Evolutionary conservation across 495 filamentous ascomycete genomes (phyloP).

Genomic region (Lepidopterella palustris): DNA sequence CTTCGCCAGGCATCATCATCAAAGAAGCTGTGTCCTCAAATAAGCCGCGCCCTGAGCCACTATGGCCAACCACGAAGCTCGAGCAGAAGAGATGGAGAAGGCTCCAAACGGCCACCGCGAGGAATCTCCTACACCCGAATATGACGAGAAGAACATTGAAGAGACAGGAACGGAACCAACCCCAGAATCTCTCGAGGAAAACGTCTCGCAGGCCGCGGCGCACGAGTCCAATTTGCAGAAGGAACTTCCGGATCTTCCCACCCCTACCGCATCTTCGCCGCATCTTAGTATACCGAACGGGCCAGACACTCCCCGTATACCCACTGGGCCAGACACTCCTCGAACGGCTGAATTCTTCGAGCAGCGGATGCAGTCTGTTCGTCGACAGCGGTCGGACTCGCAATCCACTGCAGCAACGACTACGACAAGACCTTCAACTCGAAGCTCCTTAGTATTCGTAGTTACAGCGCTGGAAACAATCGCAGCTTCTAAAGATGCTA

Average conservation of each 20-base stretch:
- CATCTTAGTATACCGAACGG: conserved; percentile 14
- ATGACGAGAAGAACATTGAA: not conserved
- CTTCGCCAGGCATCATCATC: not conserved
- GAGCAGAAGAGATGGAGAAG: conserved; percentile 7
- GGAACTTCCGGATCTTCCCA: conserved; percentile 8
- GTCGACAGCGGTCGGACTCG: conserved; percentile 47
- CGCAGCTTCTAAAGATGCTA: conserved; percentile 78
- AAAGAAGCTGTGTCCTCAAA: conserved; percentile 1
- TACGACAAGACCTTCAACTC: conserved; percentile 46
- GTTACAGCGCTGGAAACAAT: conserved; percentile 88
- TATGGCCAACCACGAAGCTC: conserved; percentile 29
- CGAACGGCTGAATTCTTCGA: conserved; percentile 27
- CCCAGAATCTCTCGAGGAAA: not conserved
- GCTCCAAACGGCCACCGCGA: conserved; percentile 7
- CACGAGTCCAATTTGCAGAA: not conserved
- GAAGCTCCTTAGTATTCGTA: conserved; percentile 93
- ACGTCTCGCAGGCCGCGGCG: not conserved
- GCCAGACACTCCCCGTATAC: conserved; percentile 19
- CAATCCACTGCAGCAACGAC: conserved; percentile 52
- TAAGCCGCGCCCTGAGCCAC: conserved; percentile 5
- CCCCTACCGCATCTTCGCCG: conserved; percentile 19
- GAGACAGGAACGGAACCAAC: conserved; percentile 5
- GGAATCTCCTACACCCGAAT: not conserved
- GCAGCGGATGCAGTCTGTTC: conserved; percentile 7
- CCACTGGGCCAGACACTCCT: conserved; percentile 17